Conservation (phyloP, 805 yeast genomes). For the Zygosaccharomyces rouxii region DNA sequence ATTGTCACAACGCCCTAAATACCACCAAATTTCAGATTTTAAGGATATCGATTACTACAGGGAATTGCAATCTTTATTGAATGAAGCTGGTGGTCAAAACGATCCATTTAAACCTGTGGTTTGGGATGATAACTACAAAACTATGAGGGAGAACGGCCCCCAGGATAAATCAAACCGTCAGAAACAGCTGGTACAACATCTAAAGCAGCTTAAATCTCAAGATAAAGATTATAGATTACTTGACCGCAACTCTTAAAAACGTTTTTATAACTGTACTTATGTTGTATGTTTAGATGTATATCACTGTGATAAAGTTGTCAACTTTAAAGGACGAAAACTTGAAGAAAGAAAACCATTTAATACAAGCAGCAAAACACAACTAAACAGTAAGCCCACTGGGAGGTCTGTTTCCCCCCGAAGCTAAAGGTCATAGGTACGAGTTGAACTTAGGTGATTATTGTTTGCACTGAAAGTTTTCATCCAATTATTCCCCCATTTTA, state of each 20-base stretch:
- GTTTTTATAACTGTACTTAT: no score
- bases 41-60: slow-evolving; percentile 29
- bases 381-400: no score
- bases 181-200: slow-evolving; percentile 13
- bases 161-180: slow-evolving; percentile 24
- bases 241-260: slow-evolving; percentile 3
- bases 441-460: no score
- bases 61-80: slow-evolving; percentile 22
- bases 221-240: slow-evolving; percentile 19
- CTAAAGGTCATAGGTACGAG: no score
- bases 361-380: no score
- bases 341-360: no score
- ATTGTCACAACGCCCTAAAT: slow-evolving; percentile 6
- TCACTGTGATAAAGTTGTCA: background rate
- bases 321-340: no score
- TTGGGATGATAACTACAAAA: slow-evolving; percentile 22
- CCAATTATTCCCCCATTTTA: background rate
- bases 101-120: slow-evolving; percentile 24
- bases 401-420: no score
- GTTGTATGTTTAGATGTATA: background rate
- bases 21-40: slow-evolving; percentile 20
- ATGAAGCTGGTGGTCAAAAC: slow-evolving; percentile 14
- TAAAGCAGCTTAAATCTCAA: slow-evolving; percentile 18
- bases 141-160: slow-evolving; percentile 17
- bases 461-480: no score